A percentile compares a stretch with the other conserved stretches of the same genome.
Conservation (phyloP, 768 basidiomycete species). For the Astraeus odoratus region DNA sequence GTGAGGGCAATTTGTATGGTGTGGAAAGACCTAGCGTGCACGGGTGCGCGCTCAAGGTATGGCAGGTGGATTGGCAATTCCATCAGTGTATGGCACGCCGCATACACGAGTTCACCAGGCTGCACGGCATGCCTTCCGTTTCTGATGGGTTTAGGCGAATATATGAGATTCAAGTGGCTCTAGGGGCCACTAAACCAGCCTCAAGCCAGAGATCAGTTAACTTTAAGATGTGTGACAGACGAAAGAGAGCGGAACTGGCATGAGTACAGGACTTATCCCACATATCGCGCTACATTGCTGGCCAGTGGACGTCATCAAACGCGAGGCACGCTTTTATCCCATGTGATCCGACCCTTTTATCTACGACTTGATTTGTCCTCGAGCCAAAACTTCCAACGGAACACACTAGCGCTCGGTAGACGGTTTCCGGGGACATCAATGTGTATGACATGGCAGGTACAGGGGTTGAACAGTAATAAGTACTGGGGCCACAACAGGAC, state of each 20-base stretch:
- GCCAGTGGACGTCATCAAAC: conserved; percentile 1
- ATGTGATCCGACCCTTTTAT: not conserved
- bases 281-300: not conserved
- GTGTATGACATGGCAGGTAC: no score
- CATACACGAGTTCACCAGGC: conserved; percentile 32
- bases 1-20: conserved; percentile 23
- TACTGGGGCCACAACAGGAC: not conserved
- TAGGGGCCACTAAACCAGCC: conserved; percentile 24
- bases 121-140: conserved; percentile 31
- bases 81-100: conserved; percentile 25
- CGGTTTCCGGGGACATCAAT: no score
- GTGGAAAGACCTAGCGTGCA: conserved; percentile 20
- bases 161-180: conserved; percentile 33
- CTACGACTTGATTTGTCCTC: not conserved
- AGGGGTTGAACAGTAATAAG: not conserved
- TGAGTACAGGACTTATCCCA: no score
- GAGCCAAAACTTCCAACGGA: not conserved
- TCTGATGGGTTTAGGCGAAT: conserved; percentile 28
- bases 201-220: conserved; percentile 13
- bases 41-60: conserved; percentile 20
- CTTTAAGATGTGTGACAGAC: conserved; percentile 4
- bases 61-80: conserved; percentile 22
- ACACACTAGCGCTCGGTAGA: not conserved
- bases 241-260: not conserved
- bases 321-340: not conserved